Conservation (phyloP, 441 rosid genomes). For the Eruca vesicaria region DNA sequence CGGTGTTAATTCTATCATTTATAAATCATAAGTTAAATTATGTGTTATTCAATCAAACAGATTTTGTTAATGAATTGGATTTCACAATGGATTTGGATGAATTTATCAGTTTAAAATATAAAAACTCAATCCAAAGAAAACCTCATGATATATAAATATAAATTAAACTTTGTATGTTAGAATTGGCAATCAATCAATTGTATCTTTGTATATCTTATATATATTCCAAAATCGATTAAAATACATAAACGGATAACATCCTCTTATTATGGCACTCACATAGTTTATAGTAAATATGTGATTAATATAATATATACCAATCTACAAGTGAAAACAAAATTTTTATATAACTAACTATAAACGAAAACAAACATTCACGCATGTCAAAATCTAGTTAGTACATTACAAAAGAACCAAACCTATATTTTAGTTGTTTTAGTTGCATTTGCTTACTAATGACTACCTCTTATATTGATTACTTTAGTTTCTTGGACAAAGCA, state of each 20-base stretch:
- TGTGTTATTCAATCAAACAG: background rate
- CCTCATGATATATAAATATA: background rate
- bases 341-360: no score
- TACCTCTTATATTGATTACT: background rate
- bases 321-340: no score
- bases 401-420: background rate
- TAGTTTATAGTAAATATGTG: no score
- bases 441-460: background rate
- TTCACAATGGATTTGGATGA: background rate
- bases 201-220: background rate
- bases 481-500: conserved; percentile 83
- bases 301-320: no score
- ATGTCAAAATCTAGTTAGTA: no score
- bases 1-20: background rate
- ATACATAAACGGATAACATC: background rate
- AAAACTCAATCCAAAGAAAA: background rate
- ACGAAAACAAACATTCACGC: no score
- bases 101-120: background rate
- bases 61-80: background rate
- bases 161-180: background rate
- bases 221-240: background rate
- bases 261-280: background rate
- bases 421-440: background rate
- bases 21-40: background rate
- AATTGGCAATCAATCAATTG: no score